Conservation (phyloP, 148 eudicot species). For the Drosera capensis region DNA sequence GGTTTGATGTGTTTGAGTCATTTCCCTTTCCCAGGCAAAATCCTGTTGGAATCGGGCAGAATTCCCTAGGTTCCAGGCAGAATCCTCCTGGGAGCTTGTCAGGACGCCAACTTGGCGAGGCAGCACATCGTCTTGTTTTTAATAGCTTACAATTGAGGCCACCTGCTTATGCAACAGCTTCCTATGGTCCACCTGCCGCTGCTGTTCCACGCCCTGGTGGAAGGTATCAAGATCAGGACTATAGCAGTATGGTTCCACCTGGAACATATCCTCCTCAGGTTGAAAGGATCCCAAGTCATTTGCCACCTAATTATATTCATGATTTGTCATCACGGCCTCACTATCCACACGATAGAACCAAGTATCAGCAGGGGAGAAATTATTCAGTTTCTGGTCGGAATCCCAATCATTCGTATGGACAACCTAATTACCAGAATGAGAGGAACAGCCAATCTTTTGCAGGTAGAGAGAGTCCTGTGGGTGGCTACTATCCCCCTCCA, state of each 20-base stretch:
- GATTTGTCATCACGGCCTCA: constrained; percentile 12
- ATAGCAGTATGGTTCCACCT: constrained; percentile 10
- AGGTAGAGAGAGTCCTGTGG: constrained; percentile 10
- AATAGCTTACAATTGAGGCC: constrained; percentile 52
- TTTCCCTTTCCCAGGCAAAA: background rate
- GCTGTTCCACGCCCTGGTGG: constrained; percentile 12
- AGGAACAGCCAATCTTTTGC: constrained; percentile 11
- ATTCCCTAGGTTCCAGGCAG: constrained; percentile 24
- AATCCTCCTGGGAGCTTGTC: constrained; percentile 38
- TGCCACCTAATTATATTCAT: constrained; percentile 8
- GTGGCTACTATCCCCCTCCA: constrained; percentile 16
- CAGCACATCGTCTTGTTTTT: constrained; percentile 66
- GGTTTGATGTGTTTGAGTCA: background rate
- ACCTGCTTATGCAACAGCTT: constrained; percentile 11
- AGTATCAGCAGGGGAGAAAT: constrained; percentile 14
- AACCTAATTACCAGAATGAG: constrained; percentile 4
- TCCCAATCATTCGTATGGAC: background rate
- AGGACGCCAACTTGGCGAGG: constrained; percentile 75
- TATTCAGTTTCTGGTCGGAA: constrained; percentile 4
- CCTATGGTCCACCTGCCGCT: constrained; percentile 12
- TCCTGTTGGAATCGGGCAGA: background rate
- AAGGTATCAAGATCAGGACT: constrained; percentile 21
- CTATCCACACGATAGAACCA: constrained; percentile 16
- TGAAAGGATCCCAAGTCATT: constrained; percentile 12
- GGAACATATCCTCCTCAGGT: constrained; percentile 15